Percentiles rank a stretch among this genome's conserved stretches.
Conservation (phyloP, 2,329 filamentous ascomycete genomes). For the Helotiales sp. region DNA sequence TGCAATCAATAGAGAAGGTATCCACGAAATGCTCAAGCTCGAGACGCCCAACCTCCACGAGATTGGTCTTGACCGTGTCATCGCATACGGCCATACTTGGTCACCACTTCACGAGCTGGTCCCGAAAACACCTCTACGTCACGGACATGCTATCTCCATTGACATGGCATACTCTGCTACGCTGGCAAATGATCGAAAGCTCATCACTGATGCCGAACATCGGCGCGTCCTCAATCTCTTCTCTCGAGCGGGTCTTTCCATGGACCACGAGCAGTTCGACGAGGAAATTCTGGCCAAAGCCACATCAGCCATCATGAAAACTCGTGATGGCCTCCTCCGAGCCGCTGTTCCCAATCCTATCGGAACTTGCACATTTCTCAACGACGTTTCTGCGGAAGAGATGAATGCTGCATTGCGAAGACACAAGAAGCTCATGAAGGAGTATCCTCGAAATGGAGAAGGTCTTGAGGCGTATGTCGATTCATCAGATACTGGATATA, state of each 20-base stretch:
- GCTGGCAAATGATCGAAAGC: slow-evolving; percentile 60
- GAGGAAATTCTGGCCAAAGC: slow-evolving; percentile 64
- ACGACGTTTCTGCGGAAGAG: slow-evolving; percentile 63
- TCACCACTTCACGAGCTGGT: slow-evolving; percentile 71
- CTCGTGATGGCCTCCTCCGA: slow-evolving; percentile 66
- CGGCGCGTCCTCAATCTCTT: slow-evolving; percentile 64
- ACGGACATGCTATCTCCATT: slow-evolving; percentile 73
- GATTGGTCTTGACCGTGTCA: slow-evolving; percentile 70
- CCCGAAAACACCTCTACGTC: slow-evolving; percentile 66
- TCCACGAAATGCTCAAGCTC: slow-evolving; percentile 71
- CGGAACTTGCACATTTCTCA: slow-evolving; percentile 67
- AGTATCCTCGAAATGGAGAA: slow-evolving; percentile 62
- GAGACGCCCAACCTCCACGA: slow-evolving; percentile 74
- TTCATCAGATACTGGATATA: slow-evolving; percentile 64
- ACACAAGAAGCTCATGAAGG: slow-evolving; percentile 65
- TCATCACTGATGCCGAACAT: slow-evolving; percentile 61
- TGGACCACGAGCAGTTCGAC: slow-evolving; percentile 70
- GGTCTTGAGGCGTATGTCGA: slow-evolving; percentile 72
- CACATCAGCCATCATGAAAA: slow-evolving; percentile 69
- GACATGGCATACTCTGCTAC: slow-evolving; percentile 77
- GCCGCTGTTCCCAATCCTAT: slow-evolving; percentile 69
- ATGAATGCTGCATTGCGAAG: slow-evolving; percentile 58
- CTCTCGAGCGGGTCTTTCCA: slow-evolving; percentile 68
- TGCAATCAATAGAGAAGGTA: slow-evolving; percentile 67
- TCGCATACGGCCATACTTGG: slow-evolving; percentile 76